phyloP scores from a whole-genome alignment of 352 stramenopile genomes.

The Phytophthora colocasiae region DNA sequence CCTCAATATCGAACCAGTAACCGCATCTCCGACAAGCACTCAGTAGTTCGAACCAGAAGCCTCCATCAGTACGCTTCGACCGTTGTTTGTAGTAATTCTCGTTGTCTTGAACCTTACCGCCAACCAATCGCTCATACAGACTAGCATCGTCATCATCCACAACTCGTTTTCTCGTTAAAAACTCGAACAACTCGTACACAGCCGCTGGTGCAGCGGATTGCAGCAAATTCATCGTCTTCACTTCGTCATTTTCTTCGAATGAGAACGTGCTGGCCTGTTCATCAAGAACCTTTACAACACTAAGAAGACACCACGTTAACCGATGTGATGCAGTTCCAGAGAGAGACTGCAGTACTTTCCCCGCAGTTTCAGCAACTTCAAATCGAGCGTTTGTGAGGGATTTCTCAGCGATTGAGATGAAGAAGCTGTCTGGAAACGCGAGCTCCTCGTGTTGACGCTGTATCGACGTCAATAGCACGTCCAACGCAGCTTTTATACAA shows the following conservation, averaged over 20 bases:
- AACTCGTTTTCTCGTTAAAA: conserved; percentile 14
- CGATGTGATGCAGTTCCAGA: conserved; percentile 8
- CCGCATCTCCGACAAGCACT: conserved; percentile 40
- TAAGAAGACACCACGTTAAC: conserved; percentile 34
- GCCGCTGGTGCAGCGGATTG: conserved; percentile 7
- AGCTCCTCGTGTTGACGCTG: conserved; percentile 4
- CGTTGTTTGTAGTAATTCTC: not conserved
- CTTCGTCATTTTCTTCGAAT: not conserved
- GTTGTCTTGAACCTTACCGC: conserved; percentile 1
- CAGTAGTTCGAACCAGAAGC: conserved; percentile 45
- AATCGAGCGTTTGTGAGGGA: conserved; percentile 29
- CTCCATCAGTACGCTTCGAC: conserved; percentile 18
- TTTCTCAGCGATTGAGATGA: conserved; percentile 46
- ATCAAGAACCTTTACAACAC: conserved; percentile 28
- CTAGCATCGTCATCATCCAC: not conserved
- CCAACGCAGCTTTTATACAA: conserved; percentile 42
- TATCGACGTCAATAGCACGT: conserved; percentile 27
- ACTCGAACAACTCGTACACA: conserved; percentile 31
- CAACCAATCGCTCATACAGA: conserved; percentile 6
- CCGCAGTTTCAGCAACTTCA: conserved; percentile 45
- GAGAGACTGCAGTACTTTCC: conserved; percentile 29
- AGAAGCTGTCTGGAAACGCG: conserved; percentile 48
- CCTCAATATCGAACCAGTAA: conserved; percentile 49
- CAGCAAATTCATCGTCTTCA: conserved; percentile 8
- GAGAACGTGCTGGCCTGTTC: conserved; percentile 1